phyloP scores from a whole-genome alignment of 768 basidiomycete genomes.

The Russula sp. region DNA sequence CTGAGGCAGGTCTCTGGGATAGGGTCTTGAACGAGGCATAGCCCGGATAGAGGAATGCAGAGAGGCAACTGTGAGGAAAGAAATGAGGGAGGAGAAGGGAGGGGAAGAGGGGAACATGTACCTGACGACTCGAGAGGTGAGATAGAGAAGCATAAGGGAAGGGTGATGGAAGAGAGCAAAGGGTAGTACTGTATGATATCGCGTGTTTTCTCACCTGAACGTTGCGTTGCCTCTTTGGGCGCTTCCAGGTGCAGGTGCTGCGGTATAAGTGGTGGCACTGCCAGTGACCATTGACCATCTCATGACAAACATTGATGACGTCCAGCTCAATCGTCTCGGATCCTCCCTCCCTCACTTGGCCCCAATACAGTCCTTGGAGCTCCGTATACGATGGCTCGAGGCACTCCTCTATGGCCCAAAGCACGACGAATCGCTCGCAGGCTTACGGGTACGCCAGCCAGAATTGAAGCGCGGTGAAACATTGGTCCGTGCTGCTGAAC shows the following conservation, averaged over 20 bases:
- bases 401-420: conserved; percentile 65
- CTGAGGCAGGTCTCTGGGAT: conserved; percentile 77
- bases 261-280: too few species aligned
- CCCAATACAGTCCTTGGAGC: conserved; percentile 62
- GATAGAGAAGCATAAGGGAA: conserved; percentile 9
- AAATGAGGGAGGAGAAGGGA: background rate
- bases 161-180: background rate
- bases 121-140: conserved; percentile 18
- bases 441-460: conserved; percentile 35
- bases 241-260: background rate
- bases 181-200: background rate
- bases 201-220: background rate
- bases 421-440: conserved; percentile 34
- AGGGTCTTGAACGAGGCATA: conserved; percentile 97
- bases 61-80: conserved; percentile 46
- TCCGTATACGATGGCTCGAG: conserved; percentile 76
- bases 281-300: too few species aligned
- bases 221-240: background rate
- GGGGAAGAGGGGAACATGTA: background rate
- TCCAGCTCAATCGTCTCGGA: conserved; percentile 44
- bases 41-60: conserved; percentile 84
- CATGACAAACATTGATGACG: conserved; percentile 63
- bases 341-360: conserved; percentile 43
- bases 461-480: conserved; percentile 49
- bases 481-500: conserved; percentile 52